Evolutionary conservation across 1,284 basidiomycete genomes (phyloP).

Genomic region (Filobasidium uniguttulatum): DNA sequence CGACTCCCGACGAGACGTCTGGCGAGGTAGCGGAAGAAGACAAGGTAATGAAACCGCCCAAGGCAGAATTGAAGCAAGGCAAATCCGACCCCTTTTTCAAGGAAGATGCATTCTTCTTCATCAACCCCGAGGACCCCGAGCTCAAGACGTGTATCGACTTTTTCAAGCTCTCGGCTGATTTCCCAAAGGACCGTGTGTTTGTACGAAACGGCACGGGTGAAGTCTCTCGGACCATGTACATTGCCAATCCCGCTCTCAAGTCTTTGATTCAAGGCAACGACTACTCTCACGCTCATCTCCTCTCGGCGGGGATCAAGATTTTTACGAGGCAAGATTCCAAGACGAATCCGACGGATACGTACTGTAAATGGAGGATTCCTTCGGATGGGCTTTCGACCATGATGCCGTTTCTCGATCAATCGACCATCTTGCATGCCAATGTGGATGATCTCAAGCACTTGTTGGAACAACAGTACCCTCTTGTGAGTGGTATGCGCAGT

Average conservation of each 20-base stretch:
- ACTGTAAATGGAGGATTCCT: slow-evolving; percentile 52
- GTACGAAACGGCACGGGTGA: slow-evolving; percentile 77
- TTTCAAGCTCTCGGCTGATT: slow-evolving; percentile 57
- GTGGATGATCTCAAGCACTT: slow-evolving; percentile 52
- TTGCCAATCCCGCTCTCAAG: slow-evolving; percentile 74
- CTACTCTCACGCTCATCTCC: slow-evolving; percentile 69
- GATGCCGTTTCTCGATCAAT: slow-evolving; percentile 58
- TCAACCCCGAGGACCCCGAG: slow-evolving; percentile 55
- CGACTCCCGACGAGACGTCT: not conserved
- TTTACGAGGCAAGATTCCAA: slow-evolving; percentile 45
- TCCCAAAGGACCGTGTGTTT: slow-evolving; percentile 50
- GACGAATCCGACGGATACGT: slow-evolving; percentile 33
- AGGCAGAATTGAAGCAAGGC: slow-evolving; percentile 30
- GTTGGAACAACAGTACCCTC: slow-evolving; percentile 62
- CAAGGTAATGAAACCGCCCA: not conserved
- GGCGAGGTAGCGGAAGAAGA: not conserved
- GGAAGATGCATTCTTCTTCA: slow-evolving; percentile 79
- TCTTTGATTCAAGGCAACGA: slow-evolving; percentile 68
- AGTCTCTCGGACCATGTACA: slow-evolving; percentile 66
- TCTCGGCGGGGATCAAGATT: slow-evolving; percentile 77
- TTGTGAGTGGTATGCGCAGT: slow-evolving; percentile 28
- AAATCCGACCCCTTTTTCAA: slow-evolving; percentile 50
- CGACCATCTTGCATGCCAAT: slow-evolving; percentile 50
- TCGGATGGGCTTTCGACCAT: slow-evolving; percentile 74
- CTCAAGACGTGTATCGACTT: slow-evolving; percentile 46